Percentiles rank a stretch among this genome's conserved stretches.
phyloP scores from a whole-genome alignment of 805 yeast genomes.

The Candida endomychidarum region DNA sequence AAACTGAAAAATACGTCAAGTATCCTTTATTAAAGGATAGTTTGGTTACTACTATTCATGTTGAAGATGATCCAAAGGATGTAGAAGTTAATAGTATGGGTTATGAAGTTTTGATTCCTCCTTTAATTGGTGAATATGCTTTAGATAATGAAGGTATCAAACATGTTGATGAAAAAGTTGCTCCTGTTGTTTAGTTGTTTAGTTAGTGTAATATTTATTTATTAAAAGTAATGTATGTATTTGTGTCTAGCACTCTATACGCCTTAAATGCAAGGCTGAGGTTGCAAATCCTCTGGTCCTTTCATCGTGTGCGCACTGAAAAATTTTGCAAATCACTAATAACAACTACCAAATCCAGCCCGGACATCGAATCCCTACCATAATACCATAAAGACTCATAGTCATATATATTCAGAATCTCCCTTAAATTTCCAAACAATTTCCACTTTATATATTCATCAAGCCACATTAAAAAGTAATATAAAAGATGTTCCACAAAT shows the following conservation, averaged over 20 bases:
- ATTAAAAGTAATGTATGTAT: neutral
- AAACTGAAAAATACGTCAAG: constrained; percentile 35
- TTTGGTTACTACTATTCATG: constrained; percentile 67
- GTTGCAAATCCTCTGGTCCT: neutral
- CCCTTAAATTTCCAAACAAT: no score
- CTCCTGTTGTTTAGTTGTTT: neutral
- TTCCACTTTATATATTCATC: neutral
- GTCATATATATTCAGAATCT: neutral
- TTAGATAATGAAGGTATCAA: constrained; percentile 34
- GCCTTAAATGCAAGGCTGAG: neutral
- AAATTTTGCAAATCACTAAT: no score
- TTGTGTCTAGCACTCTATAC: no score
- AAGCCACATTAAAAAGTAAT: neutral
- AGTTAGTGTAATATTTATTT: neutral
- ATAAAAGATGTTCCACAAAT: constrained; percentile 18
- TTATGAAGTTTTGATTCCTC: constrained; percentile 74
- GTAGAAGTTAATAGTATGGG: constrained; percentile 53
- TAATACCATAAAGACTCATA: no score
- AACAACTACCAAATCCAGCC: no score
- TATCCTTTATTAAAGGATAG: constrained; percentile 60
- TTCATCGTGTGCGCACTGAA: constrained; percentile 1
- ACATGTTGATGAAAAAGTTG: constrained; percentile 21
- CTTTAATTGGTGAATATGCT: constrained; percentile 35
- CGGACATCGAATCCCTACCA: no score
- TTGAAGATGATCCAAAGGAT: constrained; percentile 60